Evolutionary conservation across 371 early-diverging fungal species (phyloP), one percentile per base, ranked within the genome.

Genomic region (Lichtheimia hyalospora): DNA sequence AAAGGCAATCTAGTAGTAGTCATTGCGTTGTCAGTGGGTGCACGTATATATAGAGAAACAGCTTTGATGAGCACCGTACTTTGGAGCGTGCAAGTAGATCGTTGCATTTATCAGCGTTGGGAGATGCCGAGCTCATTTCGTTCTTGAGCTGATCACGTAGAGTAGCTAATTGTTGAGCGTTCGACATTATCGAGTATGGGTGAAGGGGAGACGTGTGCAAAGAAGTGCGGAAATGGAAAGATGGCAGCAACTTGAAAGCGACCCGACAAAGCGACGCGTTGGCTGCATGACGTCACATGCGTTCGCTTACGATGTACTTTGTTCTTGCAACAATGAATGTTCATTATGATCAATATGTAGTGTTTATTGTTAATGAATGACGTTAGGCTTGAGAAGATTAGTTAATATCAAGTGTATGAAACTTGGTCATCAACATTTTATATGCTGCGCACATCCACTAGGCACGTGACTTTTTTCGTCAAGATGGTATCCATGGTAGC

Each of bases 81-180:
- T 95, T 95, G 60, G 93, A 85, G 65, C 89, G 85, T 10, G 84
- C 81, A 42, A 95, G 73, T 49, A 84, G 72, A 50, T 87, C 73
- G 18, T 85, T 88, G 68, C 90, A 86, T 63, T 89, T 89, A 59
- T 83, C 73, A 42, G 92, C 82, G 72, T 92, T 89, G 7, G 90
- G 83, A 57, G 84, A 85, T 24, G 88, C 66, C n/a, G 84, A 66
- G 60, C 73, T 77, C 64, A 91, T 74, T 61, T 92, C 95, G 20
- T 77, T 74, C 59, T 77, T 81, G 21, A 87, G 74, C 56, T 79
- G 80, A 58, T 83, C 76, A 48, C 75, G 78, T 55, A 77, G 64
- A 44, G 66, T 49, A 21, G 62, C 64, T 40, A 75, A 56, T 68
- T 81, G 73, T 60, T 74, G 71, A 21, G 50, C 51, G 41, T 58